Evolutionary conservation across 129 eudicot species (phyloP).

Genomic region (Centrapalus pauciflorus): DNA sequence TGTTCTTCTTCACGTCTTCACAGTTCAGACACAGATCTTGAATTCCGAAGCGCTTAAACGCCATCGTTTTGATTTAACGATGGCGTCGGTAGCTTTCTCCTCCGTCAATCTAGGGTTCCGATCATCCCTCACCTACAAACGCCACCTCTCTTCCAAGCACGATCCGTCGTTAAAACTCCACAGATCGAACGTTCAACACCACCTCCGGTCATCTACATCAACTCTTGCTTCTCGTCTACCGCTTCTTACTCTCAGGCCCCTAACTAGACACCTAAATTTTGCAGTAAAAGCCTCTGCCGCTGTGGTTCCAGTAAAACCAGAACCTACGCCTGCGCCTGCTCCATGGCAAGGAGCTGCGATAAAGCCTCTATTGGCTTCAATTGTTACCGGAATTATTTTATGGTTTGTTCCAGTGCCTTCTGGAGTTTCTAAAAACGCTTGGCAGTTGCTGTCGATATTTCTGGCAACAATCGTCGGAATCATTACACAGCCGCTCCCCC

Average conservation of each 20-base stretch:
- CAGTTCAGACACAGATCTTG: conserved; percentile 14
- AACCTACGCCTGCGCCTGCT: conserved; percentile 36
- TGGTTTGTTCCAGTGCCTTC: conserved; percentile 70
- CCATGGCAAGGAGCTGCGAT: conserved; percentile 80
- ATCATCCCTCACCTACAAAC: conserved; percentile 20
- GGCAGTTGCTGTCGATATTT: conserved; percentile 80
- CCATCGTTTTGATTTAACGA: conserved; percentile 34
- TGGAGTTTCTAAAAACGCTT: conserved; percentile 58
- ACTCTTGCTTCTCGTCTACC: conserved; percentile 10
- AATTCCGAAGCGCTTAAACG: conserved; percentile 22
- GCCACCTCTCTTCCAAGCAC: conserved; percentile 12
- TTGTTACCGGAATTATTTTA: conserved; percentile 59
- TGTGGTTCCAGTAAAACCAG: conserved; percentile 25
- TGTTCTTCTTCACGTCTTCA: not conserved
- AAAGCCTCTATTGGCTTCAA: conserved; percentile 52
- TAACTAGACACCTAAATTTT: not conserved
- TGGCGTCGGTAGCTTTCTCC: conserved; percentile 81
- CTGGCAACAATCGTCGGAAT: conserved; percentile 78
- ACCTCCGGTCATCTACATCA: conserved; percentile 11
- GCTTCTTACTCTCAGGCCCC: conserved; percentile 2
- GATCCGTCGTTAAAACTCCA: conserved; percentile 30
- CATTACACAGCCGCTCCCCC: conserved; percentile 71
- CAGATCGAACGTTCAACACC: conserved; percentile 30
- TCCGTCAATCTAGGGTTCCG: conserved; percentile 53
- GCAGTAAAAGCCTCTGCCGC: conserved; percentile 26